phyloP scores from a whole-genome alignment of 306 rosid species.

The Acacia acuminata region DNA sequence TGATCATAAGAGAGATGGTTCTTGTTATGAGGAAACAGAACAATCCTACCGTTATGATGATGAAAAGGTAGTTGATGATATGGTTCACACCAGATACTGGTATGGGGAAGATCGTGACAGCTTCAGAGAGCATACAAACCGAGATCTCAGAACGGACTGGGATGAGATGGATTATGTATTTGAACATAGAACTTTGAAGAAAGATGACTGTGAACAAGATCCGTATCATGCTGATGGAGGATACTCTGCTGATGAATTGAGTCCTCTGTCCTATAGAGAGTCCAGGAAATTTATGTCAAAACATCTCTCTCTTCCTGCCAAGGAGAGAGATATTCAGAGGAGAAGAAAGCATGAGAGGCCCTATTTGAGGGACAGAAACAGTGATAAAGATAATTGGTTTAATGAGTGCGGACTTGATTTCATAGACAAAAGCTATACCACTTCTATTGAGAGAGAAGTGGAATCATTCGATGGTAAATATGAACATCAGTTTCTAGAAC shows the following conservation, averaged over 20 bases:
- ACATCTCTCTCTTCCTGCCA: constrained; percentile 33
- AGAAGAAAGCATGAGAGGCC: constrained; percentile 36
- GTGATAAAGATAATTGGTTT: constrained; percentile 28
- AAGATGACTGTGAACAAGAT: constrained; percentile 34
- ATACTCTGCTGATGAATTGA: constrained; percentile 32
- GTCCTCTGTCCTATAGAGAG: constrained; percentile 40
- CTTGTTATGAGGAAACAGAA: constrained; percentile 43
- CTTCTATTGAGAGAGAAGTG: constrained; percentile 36
- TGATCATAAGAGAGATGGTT: constrained; percentile 29
- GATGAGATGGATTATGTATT: constrained; percentile 35
- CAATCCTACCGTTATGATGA: constrained; percentile 37
- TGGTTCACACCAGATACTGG: constrained; percentile 23
- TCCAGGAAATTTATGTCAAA: constrained; percentile 44
- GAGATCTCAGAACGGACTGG: constrained; percentile 31
- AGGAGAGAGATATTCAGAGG: constrained; percentile 37
- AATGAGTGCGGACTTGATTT: constrained; percentile 41
- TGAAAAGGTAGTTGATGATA: constrained; percentile 40
- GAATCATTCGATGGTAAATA: constrained; percentile 30
- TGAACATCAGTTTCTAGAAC: constrained; percentile 38
- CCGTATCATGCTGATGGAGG: constrained; percentile 35
- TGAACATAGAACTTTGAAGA: constrained; percentile 33
- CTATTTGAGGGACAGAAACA: constrained; percentile 37
- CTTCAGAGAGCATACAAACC: constrained; percentile 35
- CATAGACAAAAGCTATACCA: constrained; percentile 29
- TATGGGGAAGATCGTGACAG: constrained; percentile 32